Base-by-base conservation (phyloP, 2,329 filamentous ascomycete species). In the Fusarium domesticum region DNA sequence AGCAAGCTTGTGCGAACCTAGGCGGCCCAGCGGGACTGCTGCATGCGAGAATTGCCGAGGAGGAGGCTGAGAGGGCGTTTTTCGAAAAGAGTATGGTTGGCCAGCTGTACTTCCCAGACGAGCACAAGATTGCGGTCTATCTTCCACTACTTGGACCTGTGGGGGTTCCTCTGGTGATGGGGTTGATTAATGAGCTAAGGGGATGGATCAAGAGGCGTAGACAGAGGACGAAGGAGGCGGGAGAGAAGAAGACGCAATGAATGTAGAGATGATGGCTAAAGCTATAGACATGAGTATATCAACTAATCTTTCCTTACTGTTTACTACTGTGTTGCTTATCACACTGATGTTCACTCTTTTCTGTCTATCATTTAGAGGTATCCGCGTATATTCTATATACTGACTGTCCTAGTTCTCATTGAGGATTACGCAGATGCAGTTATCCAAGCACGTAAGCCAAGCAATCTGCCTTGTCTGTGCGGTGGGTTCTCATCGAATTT, bases 31-130 rank as follows among this genome's bases (percentile, higher is more conserved):
- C 83, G 19, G 91, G 90, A 0, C 71, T 98, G 31, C 79, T 84
- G 50, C 84, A 92, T 63, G 92, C 92, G 0, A 81, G 88, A 8
- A 81, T 89, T 36, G 93, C 93, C 6, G 91, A 96, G 67, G 79
- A 81, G 3, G 89, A 95, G 63, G 92, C 90, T 0, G 93, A 98
- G 65, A 83, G 86, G 48, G 92, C 92, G 0, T 98, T 98, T 68
- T 98, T 98, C 57, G 93, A 98, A 69, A 95, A 95, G 70, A 95
- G 88, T 62, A 98, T 98, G 93, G 93, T 98, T 11, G 93, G 91
- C 0, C 93, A 97, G 70, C 84, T 97, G 2, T 98, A 97, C 67
- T 98, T 98, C 66, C 93, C 93, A 0, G 93, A 98, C 62, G 93
- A 98, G 70, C 93, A 98, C 67, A 98, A 97, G 68, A 81, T 98